A percentile compares a stretch with the other conserved stretches of the same genome.
phyloP scores from a whole-genome alignment of 495 filamentous ascomycete genomes.

The Penicillium waksmanii region DNA sequence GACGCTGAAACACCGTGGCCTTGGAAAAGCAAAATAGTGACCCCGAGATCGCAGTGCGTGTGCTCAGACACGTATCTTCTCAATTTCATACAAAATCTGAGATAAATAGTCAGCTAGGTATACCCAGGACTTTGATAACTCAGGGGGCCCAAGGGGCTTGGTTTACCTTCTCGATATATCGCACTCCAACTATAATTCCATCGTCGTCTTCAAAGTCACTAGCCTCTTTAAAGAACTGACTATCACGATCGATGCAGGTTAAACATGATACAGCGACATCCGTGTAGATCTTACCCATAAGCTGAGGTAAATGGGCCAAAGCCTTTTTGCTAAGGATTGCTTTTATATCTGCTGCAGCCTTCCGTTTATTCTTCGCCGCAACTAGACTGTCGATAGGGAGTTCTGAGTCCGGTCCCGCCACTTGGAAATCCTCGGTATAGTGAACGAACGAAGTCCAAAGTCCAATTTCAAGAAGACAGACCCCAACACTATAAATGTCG shows the following conservation, averaged over 20 bases:
- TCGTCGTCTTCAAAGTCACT: conserved; percentile 52
- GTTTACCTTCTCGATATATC: conserved; percentile 49
- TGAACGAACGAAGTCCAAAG: conserved; percentile 42
- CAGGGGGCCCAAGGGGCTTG: neutral
- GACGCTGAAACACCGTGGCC: neutral
- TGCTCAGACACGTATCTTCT: conserved; percentile 28
- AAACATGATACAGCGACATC: conserved; percentile 57
- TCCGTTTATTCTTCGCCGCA: conserved; percentile 4
- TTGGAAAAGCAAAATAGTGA: neutral
- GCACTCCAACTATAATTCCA: conserved; percentile 52
- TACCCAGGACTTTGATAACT: too few relatives aligned
- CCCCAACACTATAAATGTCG: conserved; percentile 54
- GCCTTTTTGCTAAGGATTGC: conserved; percentile 44
- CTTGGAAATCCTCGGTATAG: conserved; percentile 10
- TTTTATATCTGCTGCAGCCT: conserved; percentile 35
- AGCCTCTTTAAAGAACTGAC: conserved; percentile 43
- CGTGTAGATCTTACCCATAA: conserved; percentile 56
- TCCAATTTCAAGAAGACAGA: conserved; percentile 49
- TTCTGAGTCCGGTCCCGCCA: conserved; percentile 1
- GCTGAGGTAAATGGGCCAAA: conserved; percentile 33
- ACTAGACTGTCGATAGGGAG: conserved; percentile 5
- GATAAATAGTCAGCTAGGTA: conserved; percentile 1
- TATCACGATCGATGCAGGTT: conserved; percentile 57
- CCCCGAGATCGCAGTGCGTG: neutral
- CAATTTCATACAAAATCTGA: conserved; percentile 8